phyloP scores from a whole-genome alignment of 345 rosid species.

The Hypericum androsaemum region DNA sequence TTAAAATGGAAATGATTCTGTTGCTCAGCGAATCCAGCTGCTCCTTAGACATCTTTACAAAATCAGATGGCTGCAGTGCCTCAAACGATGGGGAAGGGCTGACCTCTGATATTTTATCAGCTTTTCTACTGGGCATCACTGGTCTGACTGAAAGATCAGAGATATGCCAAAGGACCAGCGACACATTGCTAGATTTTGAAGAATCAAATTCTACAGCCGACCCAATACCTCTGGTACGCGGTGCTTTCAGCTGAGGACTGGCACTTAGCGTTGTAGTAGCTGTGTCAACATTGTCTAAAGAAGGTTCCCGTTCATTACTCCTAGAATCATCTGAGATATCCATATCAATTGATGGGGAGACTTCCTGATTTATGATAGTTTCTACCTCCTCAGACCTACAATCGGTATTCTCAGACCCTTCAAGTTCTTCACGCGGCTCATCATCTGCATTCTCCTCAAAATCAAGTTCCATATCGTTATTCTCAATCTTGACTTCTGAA shows the following conservation, averaged over 20 bases:
- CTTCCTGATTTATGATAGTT: conserved; percentile 28
- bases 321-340: conserved; percentile 44
- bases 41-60: conserved; percentile 66
- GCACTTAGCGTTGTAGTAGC: conserved; percentile 52
- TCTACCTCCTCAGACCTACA: conserved; percentile 35
- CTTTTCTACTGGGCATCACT: conserved; percentile 92
- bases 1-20: conserved; percentile 45
- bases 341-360: conserved; percentile 22
- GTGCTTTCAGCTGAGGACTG: conserved; percentile 55
- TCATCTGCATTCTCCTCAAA: conserved; percentile 77
- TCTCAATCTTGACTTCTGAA: conserved; percentile 85
- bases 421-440: conserved; percentile 66
- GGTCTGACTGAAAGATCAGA: conserved; percentile 96
- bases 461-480: conserved; percentile 97
- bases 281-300: conserved; percentile 43
- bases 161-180: conserved; percentile 78
- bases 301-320: conserved; percentile 43
- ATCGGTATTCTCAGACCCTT: conserved; percentile 41
- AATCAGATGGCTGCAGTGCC: conserved; percentile 60
- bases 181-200: conserved; percentile 45
- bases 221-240: conserved; percentile 38
- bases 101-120: conserved; percentile 52
- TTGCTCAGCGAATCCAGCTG: conserved; percentile 54
- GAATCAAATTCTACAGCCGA: conserved; percentile 43
- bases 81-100: conserved; percentile 76